phyloP scores from a whole-genome alignment of 768 basidiomycete species.

The Hydnomerulius pinastri region DNA sequence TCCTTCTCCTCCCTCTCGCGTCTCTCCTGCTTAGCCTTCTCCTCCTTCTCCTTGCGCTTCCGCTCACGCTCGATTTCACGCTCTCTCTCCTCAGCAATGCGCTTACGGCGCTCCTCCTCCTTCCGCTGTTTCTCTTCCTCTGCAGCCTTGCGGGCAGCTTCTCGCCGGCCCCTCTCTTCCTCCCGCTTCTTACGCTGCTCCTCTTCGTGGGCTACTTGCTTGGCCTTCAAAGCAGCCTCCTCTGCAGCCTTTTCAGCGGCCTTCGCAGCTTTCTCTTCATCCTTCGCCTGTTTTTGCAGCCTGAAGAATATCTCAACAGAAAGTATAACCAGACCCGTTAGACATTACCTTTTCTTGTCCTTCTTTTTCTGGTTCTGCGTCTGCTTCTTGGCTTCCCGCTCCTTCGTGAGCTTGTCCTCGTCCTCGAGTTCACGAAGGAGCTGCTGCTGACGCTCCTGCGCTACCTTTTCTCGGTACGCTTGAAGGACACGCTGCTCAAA shows the following conservation, averaged over 20 bases:
- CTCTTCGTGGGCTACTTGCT: conserved; percentile 76
- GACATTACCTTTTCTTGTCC: conserved; percentile 88
- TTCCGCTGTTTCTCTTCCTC: conserved; percentile 84
- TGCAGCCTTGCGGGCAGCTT: conserved; percentile 69
- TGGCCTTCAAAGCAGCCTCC: conserved; percentile 75
- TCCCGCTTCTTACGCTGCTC: conserved; percentile 81
- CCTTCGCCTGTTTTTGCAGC: conserved; percentile 89
- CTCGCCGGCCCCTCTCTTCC: conserved; percentile 82
- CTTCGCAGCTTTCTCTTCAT: conserved; percentile 82
- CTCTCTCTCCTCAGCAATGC: conserved; percentile 78
- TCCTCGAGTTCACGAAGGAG: conserved; percentile 94
- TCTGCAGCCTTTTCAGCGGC: conserved; percentile 88
- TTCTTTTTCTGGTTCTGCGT: conserved; percentile 98
- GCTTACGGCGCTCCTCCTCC: conserved; percentile 82
- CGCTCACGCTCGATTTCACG: conserved; percentile 75
- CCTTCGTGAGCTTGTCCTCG: conserved; percentile 84
- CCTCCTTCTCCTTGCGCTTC: conserved; percentile 75
- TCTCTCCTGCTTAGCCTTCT: conserved; percentile 52
- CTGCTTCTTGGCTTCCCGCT: conserved; percentile 90
- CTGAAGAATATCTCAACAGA: conserved; percentile 40
- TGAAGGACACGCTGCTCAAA: conserved; percentile 98
- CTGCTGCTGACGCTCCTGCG: conserved; percentile 92
- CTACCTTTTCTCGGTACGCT: conserved; percentile 95
- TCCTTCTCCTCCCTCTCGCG: conserved; percentile 64
- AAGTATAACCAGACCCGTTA: conserved; percentile 16